phyloP scores from a whole-genome alignment of 192 early-diverging fungal species.

The Podochytrium sp. region DNA sequence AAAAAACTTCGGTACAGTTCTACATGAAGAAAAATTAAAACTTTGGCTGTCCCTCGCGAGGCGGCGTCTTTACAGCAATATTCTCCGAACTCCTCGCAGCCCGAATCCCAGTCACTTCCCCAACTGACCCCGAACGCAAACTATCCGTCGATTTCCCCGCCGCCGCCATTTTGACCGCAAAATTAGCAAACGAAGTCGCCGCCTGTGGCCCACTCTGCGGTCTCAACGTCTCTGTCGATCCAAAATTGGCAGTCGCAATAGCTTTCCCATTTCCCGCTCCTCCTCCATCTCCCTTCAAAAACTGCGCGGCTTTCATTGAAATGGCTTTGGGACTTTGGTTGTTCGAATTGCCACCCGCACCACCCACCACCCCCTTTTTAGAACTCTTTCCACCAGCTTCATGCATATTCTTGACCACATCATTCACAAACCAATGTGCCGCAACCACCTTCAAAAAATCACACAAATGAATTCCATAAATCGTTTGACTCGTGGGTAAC shows the following conservation, averaged over 20 bases:
- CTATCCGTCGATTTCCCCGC: not conserved
- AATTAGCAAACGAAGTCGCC: too few relatives aligned
- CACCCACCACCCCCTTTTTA: not conserved
- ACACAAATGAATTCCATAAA: slow-evolving; percentile 25
- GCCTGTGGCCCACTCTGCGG: too few relatives aligned
- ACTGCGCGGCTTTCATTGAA: not conserved
- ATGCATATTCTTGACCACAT: slow-evolving; percentile 7
- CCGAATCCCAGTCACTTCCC: not conserved
- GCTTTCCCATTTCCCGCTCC: too few relatives aligned
- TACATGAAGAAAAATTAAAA: too few relatives aligned
- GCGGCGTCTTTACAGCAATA: too few relatives aligned
- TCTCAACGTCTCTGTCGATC: not conserved
- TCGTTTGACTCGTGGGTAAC: not conserved
- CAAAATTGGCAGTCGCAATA: too few relatives aligned
- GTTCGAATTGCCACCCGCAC: not conserved
- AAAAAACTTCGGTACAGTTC: too few relatives aligned
- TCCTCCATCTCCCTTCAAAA: not conserved
- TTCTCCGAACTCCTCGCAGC: not conserved
- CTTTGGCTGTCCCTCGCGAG: too few relatives aligned
- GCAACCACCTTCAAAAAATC: slow-evolving; percentile 23
- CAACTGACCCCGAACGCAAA: not conserved
- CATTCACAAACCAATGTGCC: slow-evolving; percentile 36
- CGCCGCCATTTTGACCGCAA: not conserved
- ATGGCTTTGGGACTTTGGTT: not conserved
- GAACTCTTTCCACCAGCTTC: not conserved